Base-by-base conservation (phyloP, 2,329 filamentous ascomycete species). In the Neospermospora avenae region DNA sequence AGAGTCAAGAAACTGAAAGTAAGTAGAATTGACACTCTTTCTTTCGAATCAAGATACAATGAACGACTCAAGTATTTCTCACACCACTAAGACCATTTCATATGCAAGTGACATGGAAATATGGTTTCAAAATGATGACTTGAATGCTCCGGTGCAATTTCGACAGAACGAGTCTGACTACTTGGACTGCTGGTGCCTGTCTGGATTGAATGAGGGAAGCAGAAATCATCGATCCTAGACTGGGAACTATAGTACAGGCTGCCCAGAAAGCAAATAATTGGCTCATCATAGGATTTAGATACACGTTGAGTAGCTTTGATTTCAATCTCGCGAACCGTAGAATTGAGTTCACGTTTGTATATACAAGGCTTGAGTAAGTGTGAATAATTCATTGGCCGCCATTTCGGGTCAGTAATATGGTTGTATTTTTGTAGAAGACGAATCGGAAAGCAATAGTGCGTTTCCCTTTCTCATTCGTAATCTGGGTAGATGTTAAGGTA, bases 341-440 rank as follows among this genome's bases (percentile, higher is more conserved):
- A n/a, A n/a, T n/a, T n/a, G n/a, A n/a, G n/a, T n/a, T n/a, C n/a
- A n/a, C n/a, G n/a, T n/a, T n/a, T n/a, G n/a, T n/a, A n/a, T n/a
- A n/a, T n/a, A n/a, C n/a, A n/a, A n/a, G n/a, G n/a, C n/a, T n/a
- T n/a, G n/a, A n/a, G n/a, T n/a, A n/a, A n/a, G n/a, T n/a, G n/a
- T n/a, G 28, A 31, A 31, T 5, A 31, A 10, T 31, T 31, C 28
- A 31, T 31, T n/a, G n/a, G n/a, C n/a, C n/a, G 46, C 46, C 59
- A 20, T 58, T 45, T 49, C 25, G 48, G 59, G 54, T 55, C 49
- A 61, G 57, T 58, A 22, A 45, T n/a, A n/a, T n/a, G n/a, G n/a
- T n/a, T n/a, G 28, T 24, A 34, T n/a, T 35, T 11, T 28, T 31
- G 18, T n/a, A 48, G 39, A n/a, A 55, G 59, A 37, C 58, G 55